phyloP scores from a whole-genome alignment of 2,329 filamentous ascomycete genomes.

The Thielaviopsis cerberus region DNA sequence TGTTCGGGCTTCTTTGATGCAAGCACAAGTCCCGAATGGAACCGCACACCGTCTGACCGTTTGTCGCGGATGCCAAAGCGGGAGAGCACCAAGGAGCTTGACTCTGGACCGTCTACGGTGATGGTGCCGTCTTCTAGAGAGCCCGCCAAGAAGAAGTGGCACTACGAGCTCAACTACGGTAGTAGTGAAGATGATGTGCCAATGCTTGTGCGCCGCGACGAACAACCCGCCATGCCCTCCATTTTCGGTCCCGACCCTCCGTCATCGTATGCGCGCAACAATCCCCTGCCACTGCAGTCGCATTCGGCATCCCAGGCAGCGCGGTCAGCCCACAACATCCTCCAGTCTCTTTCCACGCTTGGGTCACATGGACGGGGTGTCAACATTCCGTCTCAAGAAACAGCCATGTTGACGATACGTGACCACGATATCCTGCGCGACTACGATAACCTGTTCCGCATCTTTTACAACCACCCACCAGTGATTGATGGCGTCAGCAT shows the following conservation, averaged over 20 bases:
- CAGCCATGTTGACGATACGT: conserved; percentile 32
- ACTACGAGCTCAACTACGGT: conserved; percentile 71
- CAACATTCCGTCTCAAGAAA: conserved; percentile 17
- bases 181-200: conserved; percentile 57
- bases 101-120: background rate
- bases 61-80: background rate
- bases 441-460: conserved; percentile 88
- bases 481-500: conserved; percentile 72
- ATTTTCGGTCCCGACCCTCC: conserved; percentile 26
- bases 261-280: background rate
- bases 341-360: conserved; percentile 29
- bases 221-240: background rate
- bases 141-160: conserved; percentile 37
- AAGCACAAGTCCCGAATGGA: conserved; percentile 65
- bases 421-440: conserved; percentile 67
- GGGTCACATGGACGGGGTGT: conserved; percentile 29
- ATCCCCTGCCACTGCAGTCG: background rate
- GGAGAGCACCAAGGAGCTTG: background rate
- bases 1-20: conserved; percentile 90
- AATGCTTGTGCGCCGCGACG: conserved; percentile 52
- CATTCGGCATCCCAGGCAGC: background rate
- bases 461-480: conserved; percentile 87
- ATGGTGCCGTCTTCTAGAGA: background rate
- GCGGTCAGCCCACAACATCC: background rate
- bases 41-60: conserved; percentile 21